Evolutionary conservation across 2,329 filamentous ascomycete species (phyloP).

Genomic region (Colletotrichum echinochloae): DNA sequence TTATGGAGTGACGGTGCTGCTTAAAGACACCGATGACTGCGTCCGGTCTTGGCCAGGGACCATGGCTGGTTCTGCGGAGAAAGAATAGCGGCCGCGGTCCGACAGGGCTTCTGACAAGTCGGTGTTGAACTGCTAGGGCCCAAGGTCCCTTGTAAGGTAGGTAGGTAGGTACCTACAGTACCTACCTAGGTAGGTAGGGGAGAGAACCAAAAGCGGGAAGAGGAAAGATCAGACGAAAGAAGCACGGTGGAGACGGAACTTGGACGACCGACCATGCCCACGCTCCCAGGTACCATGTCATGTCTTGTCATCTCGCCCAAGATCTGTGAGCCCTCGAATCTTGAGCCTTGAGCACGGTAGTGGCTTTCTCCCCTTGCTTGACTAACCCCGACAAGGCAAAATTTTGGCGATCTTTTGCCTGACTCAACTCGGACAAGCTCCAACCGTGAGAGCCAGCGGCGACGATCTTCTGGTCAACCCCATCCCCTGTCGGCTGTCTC

Average conservation of each 20-base stretch:
- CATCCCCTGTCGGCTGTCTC: conserved; percentile 4
- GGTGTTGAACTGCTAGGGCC: conserved; percentile 20
- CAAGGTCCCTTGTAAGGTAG: too few species aligned
- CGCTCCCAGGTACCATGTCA: conserved; percentile 15
- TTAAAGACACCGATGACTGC: conserved; percentile 6
- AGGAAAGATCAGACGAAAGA: conserved; percentile 45
- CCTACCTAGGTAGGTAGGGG: too few species aligned
- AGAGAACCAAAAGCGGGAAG: conserved; percentile 29
- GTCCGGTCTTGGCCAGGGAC: conserved; percentile 21
- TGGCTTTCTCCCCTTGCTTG: background rate
- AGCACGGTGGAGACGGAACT: conserved; percentile 17
- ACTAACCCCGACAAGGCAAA: conserved; percentile 40
- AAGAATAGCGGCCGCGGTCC: conserved; percentile 14
- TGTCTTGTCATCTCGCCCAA: conserved; percentile 8
- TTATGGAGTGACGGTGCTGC: conserved; percentile 21
- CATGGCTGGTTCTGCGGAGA: conserved; percentile 25
- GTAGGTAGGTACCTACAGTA: too few species aligned
- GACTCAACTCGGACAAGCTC: conserved; percentile 39
- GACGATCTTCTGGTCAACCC: conserved; percentile 1
- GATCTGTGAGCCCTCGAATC: background rate
- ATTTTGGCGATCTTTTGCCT: conserved; percentile 42
- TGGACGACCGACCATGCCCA: conserved; percentile 12
- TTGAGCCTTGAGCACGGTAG: conserved; percentile 12
- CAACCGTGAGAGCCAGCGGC: conserved; percentile 40
- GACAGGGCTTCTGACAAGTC: conserved; percentile 28